Base-by-base conservation (phyloP, 129 eudicot species). In the Centella asiatica region DNA sequence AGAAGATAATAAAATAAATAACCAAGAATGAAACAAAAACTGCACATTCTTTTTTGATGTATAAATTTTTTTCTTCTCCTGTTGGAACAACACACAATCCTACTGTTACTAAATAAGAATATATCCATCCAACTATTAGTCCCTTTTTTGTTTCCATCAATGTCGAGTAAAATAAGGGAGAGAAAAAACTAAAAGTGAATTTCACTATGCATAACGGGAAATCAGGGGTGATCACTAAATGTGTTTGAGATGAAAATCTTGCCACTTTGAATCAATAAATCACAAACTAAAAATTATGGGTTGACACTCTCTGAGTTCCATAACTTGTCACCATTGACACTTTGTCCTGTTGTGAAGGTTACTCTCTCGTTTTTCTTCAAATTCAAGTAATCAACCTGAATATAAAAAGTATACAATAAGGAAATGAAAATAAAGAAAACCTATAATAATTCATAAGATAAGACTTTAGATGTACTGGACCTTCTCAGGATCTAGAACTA, bases 301-400 rank as follows among this genome's bases (percentile, higher is more conserved):
- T 87, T 87, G 61, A 87, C 72, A 64, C 56, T 82, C 49, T 80
- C 88, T 20, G 79, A 71, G 60, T 58, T 84, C 96, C 96, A 92
- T 44, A 70, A 57, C 72, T 68, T 76, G 46, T 75, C 82, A n/a
- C 79, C 89, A 19, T 64, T 64, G 24, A 13, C 57, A 59, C 58
- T 62, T 33, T 33, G 67, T 62, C 62, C 64, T 23, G 75, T 65
- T 9, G 78, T 76, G 69, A 77, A 92, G 40, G 65, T 51, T 40
- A 75, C 65, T 68, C 94, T 87, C 72, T 83, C 81, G 49, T 87
- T 81, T 42, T 76, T 80, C 83, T 87, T 92, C 77, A 92, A 67
- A 72, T 87, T 92, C 71, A 92, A 55, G 80, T 87, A 92, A 69
- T 92, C 98, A 69, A 92, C 96, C 97, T 90, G 83, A 20, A 37